Conservation (phyloP, 495 filamentous ascomycete genomes). For the Neurospora hispaniola region DNA sequence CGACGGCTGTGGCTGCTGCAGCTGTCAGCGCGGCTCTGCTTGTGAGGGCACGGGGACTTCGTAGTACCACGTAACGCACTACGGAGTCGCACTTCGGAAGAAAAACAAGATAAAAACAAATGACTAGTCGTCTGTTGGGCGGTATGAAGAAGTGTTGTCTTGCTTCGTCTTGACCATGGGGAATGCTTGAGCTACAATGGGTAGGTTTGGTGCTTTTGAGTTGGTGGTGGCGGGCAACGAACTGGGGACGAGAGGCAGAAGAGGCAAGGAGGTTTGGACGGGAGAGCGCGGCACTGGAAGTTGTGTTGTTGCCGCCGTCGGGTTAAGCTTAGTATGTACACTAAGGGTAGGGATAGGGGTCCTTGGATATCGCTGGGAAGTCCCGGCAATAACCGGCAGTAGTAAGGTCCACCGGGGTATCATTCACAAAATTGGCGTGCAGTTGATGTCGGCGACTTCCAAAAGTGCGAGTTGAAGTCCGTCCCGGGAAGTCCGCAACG, state of each 20-base stretch:
- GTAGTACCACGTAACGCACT: conserved; percentile 17
- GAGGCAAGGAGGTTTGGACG: not conserved
- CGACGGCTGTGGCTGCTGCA: conserved; percentile 38
- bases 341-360: not conserved
- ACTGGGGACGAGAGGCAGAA: not conserved
- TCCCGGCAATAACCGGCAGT: not conserved
- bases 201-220: not conserved
- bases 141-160: not conserved
- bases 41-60: conserved; percentile 37
- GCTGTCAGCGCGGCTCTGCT: conserved; percentile 43
- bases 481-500: not conserved
- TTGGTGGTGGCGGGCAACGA: not conserved
- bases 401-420: not conserved
- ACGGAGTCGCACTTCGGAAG: not conserved
- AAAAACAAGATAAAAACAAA: not conserved
- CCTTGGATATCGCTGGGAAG: not conserved
- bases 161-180: not conserved
- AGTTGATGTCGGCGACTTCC: not conserved
- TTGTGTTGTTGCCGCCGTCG: not conserved
- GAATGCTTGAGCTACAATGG: not conserved
- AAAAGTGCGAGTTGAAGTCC: not conserved
- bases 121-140: not conserved
- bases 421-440: not conserved
- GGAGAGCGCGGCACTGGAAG: not conserved
- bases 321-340: not conserved